These are phyloP conservation scores for Cucumis sativus DNA, from an alignment of 306 rosid species.

Conservation along the genomic window DNA sequence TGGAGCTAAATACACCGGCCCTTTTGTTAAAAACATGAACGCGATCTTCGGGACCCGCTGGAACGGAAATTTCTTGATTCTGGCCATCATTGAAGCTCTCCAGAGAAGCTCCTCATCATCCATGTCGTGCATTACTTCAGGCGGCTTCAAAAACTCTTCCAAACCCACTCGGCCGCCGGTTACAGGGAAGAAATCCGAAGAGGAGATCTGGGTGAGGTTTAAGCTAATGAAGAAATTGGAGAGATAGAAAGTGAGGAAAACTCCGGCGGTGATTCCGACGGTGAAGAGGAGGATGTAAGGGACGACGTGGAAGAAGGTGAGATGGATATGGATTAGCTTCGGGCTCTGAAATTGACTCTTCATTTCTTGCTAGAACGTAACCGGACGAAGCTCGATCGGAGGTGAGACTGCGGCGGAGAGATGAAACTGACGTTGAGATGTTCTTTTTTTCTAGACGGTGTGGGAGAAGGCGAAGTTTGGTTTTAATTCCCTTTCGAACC, in stretches of 20 bases:
- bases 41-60: constrained; percentile 5
- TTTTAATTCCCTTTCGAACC: neutral
- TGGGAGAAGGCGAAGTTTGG: neutral
- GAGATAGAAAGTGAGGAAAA: neutral
- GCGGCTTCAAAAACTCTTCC: constrained; percentile 4
- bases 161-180: neutral
- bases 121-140: constrained; percentile 7
- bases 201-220: neutral
- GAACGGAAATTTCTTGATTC: neutral
- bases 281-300: constrained; percentile 1
- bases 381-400: neutral
- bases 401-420: neutral
- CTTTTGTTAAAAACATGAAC: constrained; percentile 2
- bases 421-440: too few species aligned
- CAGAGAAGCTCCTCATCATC: constrained; percentile 6
- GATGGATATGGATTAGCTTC: neutral
- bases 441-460: neutral
- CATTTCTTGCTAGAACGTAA: neutral
- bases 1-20: neutral
- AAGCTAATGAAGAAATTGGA: neutral
- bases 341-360: neutral
- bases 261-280: neutral
- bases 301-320: neutral
- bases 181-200: neutral
- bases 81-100: constrained; percentile 7